Conservation (phyloP, 768 basidiomycete genomes). For the Kondoa malvinella region DNA sequence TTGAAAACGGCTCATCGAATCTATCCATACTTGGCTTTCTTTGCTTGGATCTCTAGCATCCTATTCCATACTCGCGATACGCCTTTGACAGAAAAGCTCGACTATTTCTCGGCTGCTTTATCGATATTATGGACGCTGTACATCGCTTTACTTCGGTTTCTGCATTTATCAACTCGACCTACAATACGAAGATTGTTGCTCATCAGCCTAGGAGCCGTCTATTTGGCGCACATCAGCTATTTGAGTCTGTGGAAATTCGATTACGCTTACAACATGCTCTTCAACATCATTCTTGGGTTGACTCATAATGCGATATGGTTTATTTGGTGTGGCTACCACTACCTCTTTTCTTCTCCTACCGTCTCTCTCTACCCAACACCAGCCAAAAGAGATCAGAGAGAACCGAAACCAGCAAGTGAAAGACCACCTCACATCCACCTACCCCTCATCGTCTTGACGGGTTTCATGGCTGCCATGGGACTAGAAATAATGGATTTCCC, state of each 20-base stretch:
- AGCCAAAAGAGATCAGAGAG: constrained; percentile 31
- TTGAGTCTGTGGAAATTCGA: constrained; percentile 59
- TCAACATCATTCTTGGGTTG: constrained; percentile 60
- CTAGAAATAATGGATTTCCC: constrained; percentile 88
- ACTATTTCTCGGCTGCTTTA: constrained; percentile 85
- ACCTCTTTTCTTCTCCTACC: constrained; percentile 38
- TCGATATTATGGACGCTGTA: constrained; percentile 69
- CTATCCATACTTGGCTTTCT: constrained; percentile 52
- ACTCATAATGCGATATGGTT: constrained; percentile 69
- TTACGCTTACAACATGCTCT: constrained; percentile 81
- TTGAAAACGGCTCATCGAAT: not conserved
- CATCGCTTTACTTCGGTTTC: constrained; percentile 55
- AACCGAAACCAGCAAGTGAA: too few relatives aligned
- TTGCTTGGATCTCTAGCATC: constrained; percentile 81
- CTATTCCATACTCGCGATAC: constrained; percentile 89
- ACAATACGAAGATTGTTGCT: constrained; percentile 34
- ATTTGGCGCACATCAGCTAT: constrained; percentile 59
- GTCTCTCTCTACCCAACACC: constrained; percentile 41
- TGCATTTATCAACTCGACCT: constrained; percentile 47
- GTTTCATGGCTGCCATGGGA: constrained; percentile 55
- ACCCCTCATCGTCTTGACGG: constrained; percentile 38
- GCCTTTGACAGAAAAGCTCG: constrained; percentile 67
- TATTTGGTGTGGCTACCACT: constrained; percentile 47
- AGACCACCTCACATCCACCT: constrained; percentile 27
- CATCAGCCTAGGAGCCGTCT: constrained; percentile 43